Conservation (phyloP, 495 filamentous ascomycete species). For the Talaromyces borbonicus region DNA sequence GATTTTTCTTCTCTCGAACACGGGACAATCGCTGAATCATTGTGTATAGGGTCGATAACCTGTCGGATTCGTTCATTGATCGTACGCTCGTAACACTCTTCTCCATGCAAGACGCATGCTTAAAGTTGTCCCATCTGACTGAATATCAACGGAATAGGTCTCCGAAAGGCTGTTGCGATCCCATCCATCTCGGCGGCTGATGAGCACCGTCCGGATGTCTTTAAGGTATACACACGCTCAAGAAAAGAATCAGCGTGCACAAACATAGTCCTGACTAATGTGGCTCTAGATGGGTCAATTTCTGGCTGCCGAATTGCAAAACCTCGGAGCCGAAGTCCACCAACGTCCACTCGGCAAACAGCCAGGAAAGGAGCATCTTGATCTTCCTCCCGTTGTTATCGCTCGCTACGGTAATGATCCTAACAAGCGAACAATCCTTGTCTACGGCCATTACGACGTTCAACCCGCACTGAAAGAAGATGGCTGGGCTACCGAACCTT, state of each 20-base stretch:
- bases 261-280: conserved; percentile 26
- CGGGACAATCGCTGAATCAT: conserved; percentile 1
- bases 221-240: conserved; percentile 41
- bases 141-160: conserved; percentile 31
- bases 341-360: conserved; percentile 79
- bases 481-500: conserved; percentile 95
- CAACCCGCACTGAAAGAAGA: conserved; percentile 90
- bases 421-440: conserved; percentile 85
- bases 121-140: background rate
- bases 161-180: conserved; percentile 87
- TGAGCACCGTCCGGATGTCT: conserved; percentile 75
- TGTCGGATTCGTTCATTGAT: conserved; percentile 79
- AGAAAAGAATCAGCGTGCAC: conserved; percentile 43
- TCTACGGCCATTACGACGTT: conserved; percentile 99
- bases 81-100: conserved; percentile 43
- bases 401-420: conserved; percentile 85
- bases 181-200: conserved; percentile 91
- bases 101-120: background rate
- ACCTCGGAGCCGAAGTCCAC: conserved; percentile 78
- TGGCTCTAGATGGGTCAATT: conserved; percentile 74
- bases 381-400: conserved; percentile 86
- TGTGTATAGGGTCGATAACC: conserved; percentile 56
- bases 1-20: background rate
- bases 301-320: conserved; percentile 69
- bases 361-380: conserved; percentile 76